Base-by-base conservation (phyloP, 129 eudicot species). In the Ambrosia trifida region DNA sequence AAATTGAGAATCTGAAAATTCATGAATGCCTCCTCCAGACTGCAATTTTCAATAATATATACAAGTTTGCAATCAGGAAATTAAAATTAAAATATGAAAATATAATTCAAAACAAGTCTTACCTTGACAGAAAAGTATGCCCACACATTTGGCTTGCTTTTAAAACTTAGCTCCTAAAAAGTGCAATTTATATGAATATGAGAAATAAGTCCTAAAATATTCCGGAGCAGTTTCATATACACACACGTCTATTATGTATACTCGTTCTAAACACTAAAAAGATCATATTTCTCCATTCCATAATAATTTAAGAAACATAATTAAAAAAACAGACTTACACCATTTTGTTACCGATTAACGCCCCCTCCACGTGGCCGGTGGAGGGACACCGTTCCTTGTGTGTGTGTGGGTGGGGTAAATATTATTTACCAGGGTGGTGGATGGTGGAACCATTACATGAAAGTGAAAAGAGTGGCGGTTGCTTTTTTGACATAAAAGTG, bases 1-100 rank as follows among this genome's bases (percentile, higher is more conserved):
- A 76, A 95, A 95, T 80, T 95, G 99, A 71, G 99, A 95, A 80
- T 95, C 99, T 64, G 99, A 95, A 69, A 95, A 95, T 82, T 95
- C 99, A 78, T 95, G 99, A 83, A 95, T 95, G 74, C 99, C 99
- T 74, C 99, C 99, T 80, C 99, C 99, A 43, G 99, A 95, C 97
- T 94, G 96, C 80, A 82, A 72, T 50, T 28, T 58, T 52, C 47
- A 73, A 67, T 52, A 70, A 59, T 75, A 54, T 74, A 14, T 44
- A 32, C n/a, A n/a, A n/a, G 33, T 70, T 58, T 6, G 0, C 45
- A 74, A 60, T 10, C 12, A 17, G 20, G 46, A 36, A 68, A 20
- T 66, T 41, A 19, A 4, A 19, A n/a, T 28, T 44, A 61, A 65
- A 36, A 51, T 35, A 28, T 1, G 18, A 13, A 52, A 28, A 58